Evolutionary conservation across 2,329 filamentous ascomycete genomes (phyloP).

Genomic region (Daldinia sp.): DNA sequence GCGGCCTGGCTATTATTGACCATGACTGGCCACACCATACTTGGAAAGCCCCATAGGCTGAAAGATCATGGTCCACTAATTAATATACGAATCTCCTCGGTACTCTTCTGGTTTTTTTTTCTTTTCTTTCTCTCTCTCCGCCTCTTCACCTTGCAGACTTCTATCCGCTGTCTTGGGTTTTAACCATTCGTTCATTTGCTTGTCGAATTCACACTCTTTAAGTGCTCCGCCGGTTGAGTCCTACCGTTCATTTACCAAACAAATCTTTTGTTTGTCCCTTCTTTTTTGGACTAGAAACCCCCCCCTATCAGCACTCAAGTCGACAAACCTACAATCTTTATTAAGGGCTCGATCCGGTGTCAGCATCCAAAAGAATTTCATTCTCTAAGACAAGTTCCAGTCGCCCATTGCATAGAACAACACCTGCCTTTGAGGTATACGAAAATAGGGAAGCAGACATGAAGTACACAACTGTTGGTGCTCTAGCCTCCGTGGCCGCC

Average conservation of each 20-base stretch:
- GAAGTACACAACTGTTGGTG: conserved; percentile 38
- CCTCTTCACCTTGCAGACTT: conserved; percentile 21
- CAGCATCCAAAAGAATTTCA: conserved; percentile 30
- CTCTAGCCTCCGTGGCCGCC: conserved; percentile 47
- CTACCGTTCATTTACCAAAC: conserved; percentile 40
- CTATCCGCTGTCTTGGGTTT: conserved; percentile 24
- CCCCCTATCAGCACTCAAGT: conserved; percentile 25
- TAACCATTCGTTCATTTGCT: conserved; percentile 34
- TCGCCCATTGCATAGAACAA: conserved; percentile 20
- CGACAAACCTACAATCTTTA: conserved; percentile 24
- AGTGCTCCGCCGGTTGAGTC: conserved; percentile 43
- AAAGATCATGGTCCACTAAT: conserved; percentile 23
- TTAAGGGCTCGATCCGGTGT: conserved; percentile 32
- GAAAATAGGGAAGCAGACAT: conserved; percentile 34
- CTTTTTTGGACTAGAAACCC: conserved; percentile 41
- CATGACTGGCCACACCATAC: conserved; percentile 16
- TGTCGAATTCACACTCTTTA: conserved; percentile 38
- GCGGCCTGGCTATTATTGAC: conserved; percentile 5
- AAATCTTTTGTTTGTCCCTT: conserved; percentile 41
- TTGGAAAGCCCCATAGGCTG: conserved; percentile 10
- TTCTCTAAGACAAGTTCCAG: conserved; percentile 34
- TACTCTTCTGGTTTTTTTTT: conserved; percentile 8
- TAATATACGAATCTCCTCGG: conserved; percentile 31
- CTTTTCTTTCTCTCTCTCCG: conserved; percentile 5
- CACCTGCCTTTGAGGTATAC: conserved; percentile 10